Percentiles rank a stretch among this genome's conserved stretches.
Conservation (phyloP, 2,329 filamentous ascomycete species). For the Fusarium incarnatum region DNA sequence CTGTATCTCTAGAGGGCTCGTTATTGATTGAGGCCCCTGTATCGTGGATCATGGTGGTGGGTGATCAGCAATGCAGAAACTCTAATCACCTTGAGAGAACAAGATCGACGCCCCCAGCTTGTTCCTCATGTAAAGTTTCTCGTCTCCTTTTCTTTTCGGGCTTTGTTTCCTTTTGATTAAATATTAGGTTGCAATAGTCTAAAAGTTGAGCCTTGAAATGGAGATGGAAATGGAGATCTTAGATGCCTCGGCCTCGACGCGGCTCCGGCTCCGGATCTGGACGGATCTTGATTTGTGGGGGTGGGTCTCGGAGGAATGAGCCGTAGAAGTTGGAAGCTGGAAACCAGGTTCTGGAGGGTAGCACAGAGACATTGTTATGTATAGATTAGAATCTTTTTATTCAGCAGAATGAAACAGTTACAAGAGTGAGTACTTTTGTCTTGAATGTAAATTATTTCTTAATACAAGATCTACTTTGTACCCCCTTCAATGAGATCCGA, state of each 20-base stretch:
- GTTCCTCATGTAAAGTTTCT: constrained; percentile 10
- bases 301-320: constrained; percentile 27
- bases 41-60: constrained; percentile 38
- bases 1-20: constrained; percentile 19
- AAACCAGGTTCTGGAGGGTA: neutral
- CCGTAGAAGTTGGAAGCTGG: neutral
- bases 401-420: neutral
- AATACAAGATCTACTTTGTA: neutral
- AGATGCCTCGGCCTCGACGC: constrained; percentile 31
- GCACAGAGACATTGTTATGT: neutral
- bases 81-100: constrained; percentile 15
- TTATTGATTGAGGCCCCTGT: constrained; percentile 20
- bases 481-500: neutral
- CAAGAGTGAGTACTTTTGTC: neutral
- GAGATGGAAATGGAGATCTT: neutral
- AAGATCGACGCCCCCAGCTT: constrained; percentile 15
- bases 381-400: neutral
- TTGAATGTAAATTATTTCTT: neutral
- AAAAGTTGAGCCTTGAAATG: constrained; percentile 10
- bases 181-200: neutral
- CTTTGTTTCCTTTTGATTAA: neutral
- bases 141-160: neutral
- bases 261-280: constrained; percentile 36
- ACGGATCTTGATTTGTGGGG: constrained; percentile 38
- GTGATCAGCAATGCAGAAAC: constrained; percentile 23